Base-by-base conservation (phyloP, 352 stramenopile species). In the Phytophthora citricola region DNA sequence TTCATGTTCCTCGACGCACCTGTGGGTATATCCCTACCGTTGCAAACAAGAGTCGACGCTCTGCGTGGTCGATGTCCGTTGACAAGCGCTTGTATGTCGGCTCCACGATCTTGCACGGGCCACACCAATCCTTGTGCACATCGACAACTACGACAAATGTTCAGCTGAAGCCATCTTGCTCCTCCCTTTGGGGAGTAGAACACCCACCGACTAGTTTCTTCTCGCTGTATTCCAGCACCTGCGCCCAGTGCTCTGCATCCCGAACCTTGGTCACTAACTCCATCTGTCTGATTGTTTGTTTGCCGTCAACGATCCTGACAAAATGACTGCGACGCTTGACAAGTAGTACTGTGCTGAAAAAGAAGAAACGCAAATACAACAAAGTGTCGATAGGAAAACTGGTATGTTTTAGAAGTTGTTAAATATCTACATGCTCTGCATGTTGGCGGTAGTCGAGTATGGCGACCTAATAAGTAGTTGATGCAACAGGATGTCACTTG, bases 61-160 rank as follows among this genome's bases (percentile, higher is more conserved):
- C 78, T 3, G 76, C 59, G 49, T 79, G 64, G 17, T 90, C 81
- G 44, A 90, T 86, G 20, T 91, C 83, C 36, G 74, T 64, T 11
- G 49, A 61, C 48, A 91, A 69, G 26, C 81, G 74, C 58, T 90
- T 92, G 69, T 92, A 92, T 49, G 83, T 89, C 29, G 77, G 81
- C 66, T 92, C 81, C 56, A 90, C 81, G 58, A 92, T 87, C 71
- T 91, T 92, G 58, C 83, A 92, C 12, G 81, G 79, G 4, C 79
- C 79, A 46, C 83, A 90, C 83, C 81, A 92, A 45, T 89, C 77
- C 54, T 90, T 92, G 68, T 91, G 78, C 14, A 76, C 74, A 53
- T 90, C 81, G 17, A 91, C 81, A 71, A 90, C 81, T 89, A 43
- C 45, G 11, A 31, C 24, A 60, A 36, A 47, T 27, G 7, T 58